Base-by-base conservation (phyloP, 140 eudicot genomes). In the Oenanthe javanica region DNA sequence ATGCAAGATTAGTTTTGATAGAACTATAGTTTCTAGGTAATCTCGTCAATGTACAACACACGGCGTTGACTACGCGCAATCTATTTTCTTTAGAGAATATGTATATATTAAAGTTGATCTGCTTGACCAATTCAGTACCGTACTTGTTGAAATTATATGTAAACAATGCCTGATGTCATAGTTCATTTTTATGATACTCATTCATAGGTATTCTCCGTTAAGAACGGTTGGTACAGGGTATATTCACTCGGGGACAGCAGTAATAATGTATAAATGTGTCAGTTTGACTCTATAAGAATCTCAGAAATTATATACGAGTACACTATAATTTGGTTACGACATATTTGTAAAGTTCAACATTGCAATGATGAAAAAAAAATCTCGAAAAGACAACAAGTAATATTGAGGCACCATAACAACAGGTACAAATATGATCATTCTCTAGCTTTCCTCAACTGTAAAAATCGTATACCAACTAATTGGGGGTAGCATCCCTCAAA, bases 61-160 rank as follows among this genome's bases (percentile, higher is more conserved):
- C 78, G 77, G 76, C 47, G 52, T 72, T 72, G 76, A 71, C 76
- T 71, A 42, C 9, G 21, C 31, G 31, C 9, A 38, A 59, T 21
- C 67, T 27, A 6, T 57, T 19, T 59, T 21, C 67, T 21, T 59
- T 59, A 59, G 67, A n/a, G 63, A 55, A 57, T 14, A 15, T n/a
- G n/a, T n/a, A n/a, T n/a, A n/a, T n/a, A n/a, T n/a, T n/a, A n/a
- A n/a, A n/a, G n/a, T 61, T 59, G 67, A 7, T n/a, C n/a, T 61
- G 23, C 36, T 61, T 61, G 69, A 61, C 69, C 69, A 61, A 61
- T 61, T 61, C 69, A n/a, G n/a, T 21, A 0, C 14, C 9, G 36
- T 6, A n/a, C 45, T 42, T 4, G 14, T n/a, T n/a, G n/a, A n/a
- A n/a, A n/a, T n/a, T n/a, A n/a, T 57, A 21, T 19, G 64, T 4